Base-by-base conservation (phyloP, 345 rosid species). In the Eucalyptus sp. region DNA sequence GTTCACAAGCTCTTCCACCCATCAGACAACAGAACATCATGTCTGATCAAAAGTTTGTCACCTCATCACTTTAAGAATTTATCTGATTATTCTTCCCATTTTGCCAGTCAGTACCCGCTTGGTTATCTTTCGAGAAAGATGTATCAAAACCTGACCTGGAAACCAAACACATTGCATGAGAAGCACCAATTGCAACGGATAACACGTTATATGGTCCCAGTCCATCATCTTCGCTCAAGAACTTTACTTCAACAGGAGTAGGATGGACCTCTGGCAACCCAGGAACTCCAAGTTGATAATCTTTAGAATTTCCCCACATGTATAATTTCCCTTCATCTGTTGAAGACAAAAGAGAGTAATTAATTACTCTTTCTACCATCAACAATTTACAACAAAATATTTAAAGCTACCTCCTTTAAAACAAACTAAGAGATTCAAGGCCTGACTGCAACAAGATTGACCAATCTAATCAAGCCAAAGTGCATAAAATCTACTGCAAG, bases 291-390 rank as follows among this genome's bases (percentile, higher is more conserved):
- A 97, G 76, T 90, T 97, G 99, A 83, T 93, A 94, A 90, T 97
- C 99, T 93, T 93, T 95, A 88, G 95, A 93, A 91, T 97, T 97
- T 93, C 99, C 99, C 99, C 99, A 97, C 98, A 94, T 94, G 93
- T 94, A 96, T 86, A 97, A 90, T 90, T 96, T 93, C 87, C 98
- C 99, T 91, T 90, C 90, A 89, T 95, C 99, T 97, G 94, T 91
- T 51, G 13, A 88, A 51, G 50, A 88, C 68, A 37, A 64, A 83
- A 37, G 31, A 48, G 27, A 76, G 25, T 76, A 76, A 52, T 60
- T 62, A n/a, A 52, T 25, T 89, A 89, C 52, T 86, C 15, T 50
- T 46, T 31, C 27, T 79, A 37, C 86, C 84, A 11, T 76, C 84
- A 76, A 76, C 27, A 24, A 76, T 41, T 76, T 76, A 20, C 44